Percentiles rank a stretch among this genome's conserved stretches.
Evolutionary conservation across 306 rosid species (phyloP).

Genomic region (Fragaria ananassa): DNA sequence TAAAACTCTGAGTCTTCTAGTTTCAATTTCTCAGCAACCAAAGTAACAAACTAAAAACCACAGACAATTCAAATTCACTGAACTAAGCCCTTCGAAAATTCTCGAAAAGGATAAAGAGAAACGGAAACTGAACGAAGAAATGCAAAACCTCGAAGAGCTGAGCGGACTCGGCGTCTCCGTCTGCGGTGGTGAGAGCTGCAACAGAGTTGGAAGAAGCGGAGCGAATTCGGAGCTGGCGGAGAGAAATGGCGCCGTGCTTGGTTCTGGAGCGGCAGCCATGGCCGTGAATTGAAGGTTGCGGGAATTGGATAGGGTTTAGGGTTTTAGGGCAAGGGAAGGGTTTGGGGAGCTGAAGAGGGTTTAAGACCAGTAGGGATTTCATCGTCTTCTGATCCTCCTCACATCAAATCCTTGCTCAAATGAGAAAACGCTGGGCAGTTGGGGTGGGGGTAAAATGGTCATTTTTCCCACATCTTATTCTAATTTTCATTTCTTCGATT

Average conservation of each 20-base stretch:
- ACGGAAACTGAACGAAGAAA: background rate
- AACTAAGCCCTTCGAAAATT: background rate
- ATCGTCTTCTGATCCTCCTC: constrained; percentile 26
- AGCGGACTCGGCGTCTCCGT: constrained; percentile 59
- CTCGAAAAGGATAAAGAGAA: background rate
- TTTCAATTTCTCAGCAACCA: background rate
- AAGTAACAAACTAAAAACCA: background rate
- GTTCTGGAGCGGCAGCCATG: constrained; percentile 28
- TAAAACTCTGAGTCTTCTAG: background rate
- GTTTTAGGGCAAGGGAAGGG: constrained; percentile 34
- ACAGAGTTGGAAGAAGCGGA: constrained; percentile 42
- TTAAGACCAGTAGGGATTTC: constrained; percentile 40
- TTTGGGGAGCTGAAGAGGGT: constrained; percentile 41
- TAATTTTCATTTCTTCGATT: too few species aligned
- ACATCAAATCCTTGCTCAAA: constrained; percentile 1
- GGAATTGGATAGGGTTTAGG: constrained; percentile 24
- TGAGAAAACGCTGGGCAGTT: background rate
- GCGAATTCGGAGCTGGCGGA: constrained; percentile 33
- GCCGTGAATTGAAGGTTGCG: constrained; percentile 25
- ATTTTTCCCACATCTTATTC: too few species aligned
- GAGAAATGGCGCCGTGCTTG: constrained; percentile 1
- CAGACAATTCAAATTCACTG: background rate
- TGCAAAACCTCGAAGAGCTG: constrained; percentile 73
- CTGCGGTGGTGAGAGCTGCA: constrained; percentile 20
- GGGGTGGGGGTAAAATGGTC: too few species aligned